Conservation (phyloP, 345 rosid genomes). For the Jatropha curcas region DNA sequence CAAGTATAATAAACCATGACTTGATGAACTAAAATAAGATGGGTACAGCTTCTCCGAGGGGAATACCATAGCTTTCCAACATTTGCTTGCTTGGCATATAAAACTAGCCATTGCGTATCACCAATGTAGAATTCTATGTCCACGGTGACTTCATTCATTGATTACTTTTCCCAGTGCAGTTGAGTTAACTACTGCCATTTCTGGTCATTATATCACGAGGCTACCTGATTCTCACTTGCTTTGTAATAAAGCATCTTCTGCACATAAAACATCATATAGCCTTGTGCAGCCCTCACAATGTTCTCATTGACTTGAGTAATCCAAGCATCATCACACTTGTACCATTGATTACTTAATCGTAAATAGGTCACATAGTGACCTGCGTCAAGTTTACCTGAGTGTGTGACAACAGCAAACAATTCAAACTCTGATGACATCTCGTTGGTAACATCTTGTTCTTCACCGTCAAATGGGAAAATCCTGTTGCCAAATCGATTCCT, state of each 20-base stretch:
- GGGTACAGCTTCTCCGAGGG: background rate
- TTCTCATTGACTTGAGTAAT: slow-evolving; percentile 81
- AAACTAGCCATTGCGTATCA: slow-evolving; percentile 20
- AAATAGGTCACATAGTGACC: slow-evolving; percentile 87
- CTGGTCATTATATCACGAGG: slow-evolving; percentile 14
- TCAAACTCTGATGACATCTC: slow-evolving; percentile 65
- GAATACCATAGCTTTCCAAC: slow-evolving; percentile 8
- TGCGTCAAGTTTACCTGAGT: slow-evolving; percentile 78
- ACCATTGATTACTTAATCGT: slow-evolving; percentile 73
- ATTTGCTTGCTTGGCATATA: slow-evolving; percentile 18
- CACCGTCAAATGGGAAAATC: slow-evolving; percentile 56
- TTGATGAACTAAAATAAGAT: background rate
- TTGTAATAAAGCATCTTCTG: slow-evolving; percentile 68
- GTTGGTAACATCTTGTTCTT: slow-evolving; percentile 50
- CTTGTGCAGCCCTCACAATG: slow-evolving; percentile 78
- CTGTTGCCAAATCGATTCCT: slow-evolving; percentile 77
- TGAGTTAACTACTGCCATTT: slow-evolving; percentile 5
- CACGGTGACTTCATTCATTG: slow-evolving; percentile 7
- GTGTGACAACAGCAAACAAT: slow-evolving; percentile 82
- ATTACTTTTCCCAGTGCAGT: background rate
- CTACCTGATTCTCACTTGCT: slow-evolving; percentile 46
- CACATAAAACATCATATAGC: slow-evolving; percentile 86
- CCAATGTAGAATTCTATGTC: background rate
- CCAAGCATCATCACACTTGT: slow-evolving; percentile 95
- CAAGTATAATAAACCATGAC: slow-evolving; percentile 21